phyloP scores from a whole-genome alignment of 1,139 yeast species.

The Ashbya aceris region DNA sequence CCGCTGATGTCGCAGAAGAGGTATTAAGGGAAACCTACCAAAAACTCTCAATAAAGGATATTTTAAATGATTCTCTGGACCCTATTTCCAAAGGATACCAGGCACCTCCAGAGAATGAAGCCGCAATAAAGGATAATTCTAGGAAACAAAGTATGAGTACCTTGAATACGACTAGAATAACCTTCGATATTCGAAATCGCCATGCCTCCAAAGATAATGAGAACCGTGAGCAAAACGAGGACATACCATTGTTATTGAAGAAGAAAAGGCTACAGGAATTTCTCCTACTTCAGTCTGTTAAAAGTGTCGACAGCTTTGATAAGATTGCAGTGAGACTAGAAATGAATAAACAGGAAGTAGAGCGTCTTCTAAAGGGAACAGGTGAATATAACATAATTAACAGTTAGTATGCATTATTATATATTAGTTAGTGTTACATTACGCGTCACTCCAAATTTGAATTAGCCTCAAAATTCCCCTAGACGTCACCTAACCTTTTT shows the following conservation, averaged over 20 bases:
- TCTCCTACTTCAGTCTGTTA: constrained; percentile 40
- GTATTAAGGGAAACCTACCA: constrained; percentile 22
- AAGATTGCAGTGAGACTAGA: constrained; percentile 63
- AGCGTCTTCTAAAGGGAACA: constrained; percentile 36
- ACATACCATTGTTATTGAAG: constrained; percentile 14
- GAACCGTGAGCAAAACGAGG: constrained; percentile 16
- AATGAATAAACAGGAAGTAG: constrained; percentile 48
- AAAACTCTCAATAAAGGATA: constrained; percentile 15
- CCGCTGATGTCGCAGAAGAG: constrained; percentile 18
- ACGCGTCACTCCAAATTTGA: background rate
- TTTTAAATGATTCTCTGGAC: background rate
- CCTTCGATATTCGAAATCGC: constrained; percentile 17
- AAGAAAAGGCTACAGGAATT: constrained; percentile 30
- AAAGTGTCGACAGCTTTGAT: constrained; percentile 57
- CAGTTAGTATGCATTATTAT: constrained; percentile 15
- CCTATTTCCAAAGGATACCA: background rate
- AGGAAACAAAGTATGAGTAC: constrained; percentile 10
- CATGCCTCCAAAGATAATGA: constrained; percentile 19
- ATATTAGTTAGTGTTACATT: constrained; percentile 6
- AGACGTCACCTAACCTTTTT: constrained; percentile 1
- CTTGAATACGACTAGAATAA: constrained; percentile 17
- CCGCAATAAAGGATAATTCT: constrained; percentile 1
- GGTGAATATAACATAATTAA: constrained; percentile 32
- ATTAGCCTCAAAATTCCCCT: background rate
- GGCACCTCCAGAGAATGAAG: background rate